A percentile compares a stretch with the other conserved stretches of the same genome.
These are phyloP conservation scores for Avena sativa DNA, from an alignment of 176 grass and related monocot species.

Conservation along the genomic window DNA sequence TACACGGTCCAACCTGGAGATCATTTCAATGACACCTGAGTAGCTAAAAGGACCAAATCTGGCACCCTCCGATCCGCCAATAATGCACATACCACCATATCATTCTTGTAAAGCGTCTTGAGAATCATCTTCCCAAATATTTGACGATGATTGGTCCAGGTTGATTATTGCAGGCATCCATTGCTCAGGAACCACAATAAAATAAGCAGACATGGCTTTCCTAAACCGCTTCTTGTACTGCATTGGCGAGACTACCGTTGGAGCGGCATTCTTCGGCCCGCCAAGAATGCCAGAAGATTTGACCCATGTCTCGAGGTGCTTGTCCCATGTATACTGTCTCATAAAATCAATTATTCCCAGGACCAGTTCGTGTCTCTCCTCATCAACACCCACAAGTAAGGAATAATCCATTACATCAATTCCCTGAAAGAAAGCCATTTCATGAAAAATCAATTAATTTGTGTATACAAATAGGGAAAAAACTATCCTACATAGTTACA, in stretches of 20 bases:
- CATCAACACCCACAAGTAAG: conserved; percentile 95
- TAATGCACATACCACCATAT: conserved; percentile 5
- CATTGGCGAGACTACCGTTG: conserved; percentile 93
- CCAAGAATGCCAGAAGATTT: conserved; percentile 90
- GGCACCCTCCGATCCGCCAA: not conserved
- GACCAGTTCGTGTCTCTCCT: conserved; percentile 90
- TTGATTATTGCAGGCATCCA: conserved; percentile 73
- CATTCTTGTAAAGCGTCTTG: conserved; percentile 50
- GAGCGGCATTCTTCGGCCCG: conserved; percentile 71
- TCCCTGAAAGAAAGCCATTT: conserved; percentile 58
- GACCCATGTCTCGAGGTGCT: conserved; percentile 98
- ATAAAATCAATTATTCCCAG: conserved; percentile 99
- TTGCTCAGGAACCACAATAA: conserved; percentile 96
- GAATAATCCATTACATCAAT: conserved; percentile 99
- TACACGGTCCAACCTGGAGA: not conserved
- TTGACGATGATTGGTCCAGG: conserved; percentile 55
- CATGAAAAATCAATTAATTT: conserved; percentile 26
- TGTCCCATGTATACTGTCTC: conserved; percentile 99
- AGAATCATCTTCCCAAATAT: conserved; percentile 51
- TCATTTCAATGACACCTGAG: conserved; percentile 14
- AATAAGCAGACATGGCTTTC: conserved; percentile 97
- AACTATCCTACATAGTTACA: not conserved
- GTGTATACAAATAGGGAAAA: not conserved
- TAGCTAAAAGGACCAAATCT: conserved; percentile 26
- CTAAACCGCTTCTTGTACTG: conserved; percentile 96